Evolutionary conservation across 75 land plant genomes (phyloP), one percentile per base, ranked within the genome.

Genomic region (Pinus tabuliformis): DNA sequence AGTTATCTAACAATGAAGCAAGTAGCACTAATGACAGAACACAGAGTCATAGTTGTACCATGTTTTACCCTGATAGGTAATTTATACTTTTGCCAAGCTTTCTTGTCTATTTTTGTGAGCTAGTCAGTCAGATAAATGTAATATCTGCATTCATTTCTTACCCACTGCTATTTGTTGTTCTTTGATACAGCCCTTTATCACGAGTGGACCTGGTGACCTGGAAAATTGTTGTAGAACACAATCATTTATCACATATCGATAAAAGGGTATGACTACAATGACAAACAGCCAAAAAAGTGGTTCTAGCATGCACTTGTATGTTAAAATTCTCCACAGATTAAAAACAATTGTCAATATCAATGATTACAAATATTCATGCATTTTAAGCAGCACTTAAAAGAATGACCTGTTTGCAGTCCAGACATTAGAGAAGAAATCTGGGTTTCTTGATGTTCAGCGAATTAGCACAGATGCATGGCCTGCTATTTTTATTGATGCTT

Each of bases 11-110:
- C 1, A 77, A 21, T 24, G 13, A 33, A 62, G 28, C 54, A 49
- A 61, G 13, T 60, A 22, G 13, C 42, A 33, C 59, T 22, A 75
- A 63, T 36, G 2, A 26, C 30, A 56, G 15, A 56, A 64, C 37
- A 1, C 30, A 66, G 42, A 49, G 49, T 39, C 66, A 81, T 33
- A 73, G 13, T 17, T 58, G 52, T 8, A 49, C 73, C 45, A 26
- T 80, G 52, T 91, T 91, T 82, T 76, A 21, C 72, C 90, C 93
- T 42, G 91, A 91, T n/a, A 88, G 88, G 91, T 91, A 77, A 16
- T n/a, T 62, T 30, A 36, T 24, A 59, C 56, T 37, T 39, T 45
- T 21, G 18, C 0, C 16, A 62, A 24, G 56, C 20, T 68, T 68
- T 68, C 54, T 71, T 24, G 70, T 59, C 62, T 28, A 26, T 58